A percentile compares a stretch with the other conserved stretches of the same genome.
These are phyloP conservation scores for Carex kokanica DNA, from an alignment of 176 grass and related monocot species.

Conservation along the genomic window DNA sequence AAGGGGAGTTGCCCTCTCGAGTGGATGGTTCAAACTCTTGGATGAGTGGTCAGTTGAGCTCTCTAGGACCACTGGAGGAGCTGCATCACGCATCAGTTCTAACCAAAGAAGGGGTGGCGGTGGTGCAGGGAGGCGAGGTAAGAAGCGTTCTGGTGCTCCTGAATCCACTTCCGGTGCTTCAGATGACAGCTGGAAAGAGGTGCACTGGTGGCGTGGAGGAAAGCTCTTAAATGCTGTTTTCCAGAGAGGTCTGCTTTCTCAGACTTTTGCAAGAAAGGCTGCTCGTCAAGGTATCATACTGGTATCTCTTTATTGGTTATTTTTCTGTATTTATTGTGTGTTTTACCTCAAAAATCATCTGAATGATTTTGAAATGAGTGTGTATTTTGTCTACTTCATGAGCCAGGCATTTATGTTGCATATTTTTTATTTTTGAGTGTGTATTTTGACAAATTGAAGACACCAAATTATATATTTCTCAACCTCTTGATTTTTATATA, in stretches of 20 bases:
- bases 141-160: constrained; percentile 46
- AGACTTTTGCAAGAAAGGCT: constrained; percentile 53
- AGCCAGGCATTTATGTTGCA: background rate
- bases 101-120: constrained; percentile 61
- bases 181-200: constrained; percentile 73
- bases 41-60: constrained; percentile 59
- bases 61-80: constrained; percentile 37
- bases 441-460: background rate
- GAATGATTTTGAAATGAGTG: background rate
- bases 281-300: constrained; percentile 80
- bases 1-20: constrained; percentile 67
- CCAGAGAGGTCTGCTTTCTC: constrained; percentile 55
- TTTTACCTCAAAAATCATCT: background rate
- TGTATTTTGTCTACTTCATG: background rate
- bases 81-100: constrained; percentile 42
- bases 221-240: constrained; percentile 68
- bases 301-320: constrained; percentile 26
- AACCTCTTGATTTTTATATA: background rate
- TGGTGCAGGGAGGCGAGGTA: constrained; percentile 55
- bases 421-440: background rate
- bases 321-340: constrained; percentile 3
- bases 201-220: constrained; percentile 79
- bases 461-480: background rate
- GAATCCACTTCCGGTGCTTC: constrained; percentile 50
- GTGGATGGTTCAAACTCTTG: constrained; percentile 72